A percentile compares a stretch with the other conserved stretches of the same genome.
Evolutionary conservation across 805 yeast species (phyloP).

Genomic region (Candida glaebosa): DNA sequence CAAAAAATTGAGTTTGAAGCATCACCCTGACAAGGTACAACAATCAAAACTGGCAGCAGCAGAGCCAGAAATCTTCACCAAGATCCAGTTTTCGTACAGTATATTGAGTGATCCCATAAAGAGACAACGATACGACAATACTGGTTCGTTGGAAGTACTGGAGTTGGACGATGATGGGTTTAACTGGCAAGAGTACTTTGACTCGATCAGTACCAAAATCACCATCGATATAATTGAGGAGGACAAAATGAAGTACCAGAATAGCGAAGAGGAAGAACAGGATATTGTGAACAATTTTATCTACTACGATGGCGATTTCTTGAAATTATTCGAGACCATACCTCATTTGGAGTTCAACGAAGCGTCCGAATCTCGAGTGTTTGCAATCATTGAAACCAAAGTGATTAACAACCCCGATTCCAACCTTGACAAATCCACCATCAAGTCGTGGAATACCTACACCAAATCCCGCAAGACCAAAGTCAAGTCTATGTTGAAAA

Average conservation of each 20-base stretch:
- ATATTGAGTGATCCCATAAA: slow-evolving; percentile 57
- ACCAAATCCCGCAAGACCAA: slow-evolving; percentile 44
- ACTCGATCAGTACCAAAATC: slow-evolving; percentile 44
- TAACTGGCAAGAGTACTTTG: slow-evolving; percentile 59
- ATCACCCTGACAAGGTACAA: slow-evolving; percentile 70
- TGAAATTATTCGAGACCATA: slow-evolving; percentile 65
- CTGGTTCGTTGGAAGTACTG: slow-evolving; percentile 57
- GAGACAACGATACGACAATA: slow-evolving; percentile 59
- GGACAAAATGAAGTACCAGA: slow-evolving; percentile 64
- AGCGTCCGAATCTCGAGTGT: slow-evolving; percentile 61
- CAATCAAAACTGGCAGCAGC: slow-evolving; percentile 14
- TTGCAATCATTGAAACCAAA: slow-evolving; percentile 42
- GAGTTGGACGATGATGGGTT: slow-evolving; percentile 33
- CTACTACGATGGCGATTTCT: slow-evolving; percentile 64
- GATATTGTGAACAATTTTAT: slow-evolving; percentile 63
- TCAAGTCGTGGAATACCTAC: slow-evolving; percentile 49
- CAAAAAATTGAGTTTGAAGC: slow-evolving; percentile 55
- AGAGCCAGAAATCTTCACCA: slow-evolving; percentile 47
- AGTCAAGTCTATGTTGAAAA: slow-evolving; percentile 46
- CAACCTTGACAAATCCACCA: slow-evolving; percentile 28
- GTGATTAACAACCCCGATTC: slow-evolving; percentile 28
- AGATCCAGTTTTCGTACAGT: slow-evolving; percentile 72
- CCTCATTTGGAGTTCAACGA: slow-evolving; percentile 68
- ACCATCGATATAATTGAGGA: slow-evolving; percentile 65
- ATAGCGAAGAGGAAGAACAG: slow-evolving; percentile 51